These are phyloP conservation scores for Lenzites betulinus DNA, from an alignment of 768 basidiomycete genomes.

Conservation along the genomic window DNA sequence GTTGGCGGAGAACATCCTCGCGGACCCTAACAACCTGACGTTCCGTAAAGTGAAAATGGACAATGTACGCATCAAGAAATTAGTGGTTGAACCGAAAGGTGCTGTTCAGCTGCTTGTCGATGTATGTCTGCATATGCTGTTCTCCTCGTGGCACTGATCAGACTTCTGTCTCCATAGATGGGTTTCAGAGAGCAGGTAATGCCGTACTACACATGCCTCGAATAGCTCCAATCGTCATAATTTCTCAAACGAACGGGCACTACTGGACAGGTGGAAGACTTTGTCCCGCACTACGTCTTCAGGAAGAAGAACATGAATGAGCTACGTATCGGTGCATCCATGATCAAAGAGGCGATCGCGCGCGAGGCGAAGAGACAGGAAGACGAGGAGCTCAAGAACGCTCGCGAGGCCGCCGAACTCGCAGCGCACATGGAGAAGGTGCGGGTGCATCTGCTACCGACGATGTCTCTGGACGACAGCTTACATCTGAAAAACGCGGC, in stretches of 20 bases:
- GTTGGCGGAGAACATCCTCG: conserved; percentile 68
- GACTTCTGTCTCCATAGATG: neutral
- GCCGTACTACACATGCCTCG: neutral
- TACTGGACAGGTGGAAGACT: conserved; percentile 52
- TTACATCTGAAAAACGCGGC: neutral
- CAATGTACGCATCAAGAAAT: conserved; percentile 61
- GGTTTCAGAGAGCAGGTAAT: conserved; percentile 10
- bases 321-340: conserved; percentile 58
- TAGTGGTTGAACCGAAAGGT: conserved; percentile 67
- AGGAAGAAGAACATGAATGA: conserved; percentile 49
- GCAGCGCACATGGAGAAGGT: conserved; percentile 57
- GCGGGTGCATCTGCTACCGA: conserved; percentile 1
- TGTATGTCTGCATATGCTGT: conserved; percentile 40
- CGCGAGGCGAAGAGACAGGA: conserved; percentile 50
- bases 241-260: too few species aligned
- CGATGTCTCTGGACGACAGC: neutral
- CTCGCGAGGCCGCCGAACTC: conserved; percentile 55
- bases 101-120: conserved; percentile 74
- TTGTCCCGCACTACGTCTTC: conserved; percentile 73
- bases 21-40: conserved; percentile 66
- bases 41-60: conserved; percentile 71
- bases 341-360: conserved; percentile 60
- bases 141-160: neutral
- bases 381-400: conserved; percentile 41
- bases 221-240: too few species aligned